Evolutionary conservation across 2,329 filamentous ascomycete species (phyloP), one percentile per base, ranked within the genome.

Genomic region (Talaromyces sp.): DNA sequence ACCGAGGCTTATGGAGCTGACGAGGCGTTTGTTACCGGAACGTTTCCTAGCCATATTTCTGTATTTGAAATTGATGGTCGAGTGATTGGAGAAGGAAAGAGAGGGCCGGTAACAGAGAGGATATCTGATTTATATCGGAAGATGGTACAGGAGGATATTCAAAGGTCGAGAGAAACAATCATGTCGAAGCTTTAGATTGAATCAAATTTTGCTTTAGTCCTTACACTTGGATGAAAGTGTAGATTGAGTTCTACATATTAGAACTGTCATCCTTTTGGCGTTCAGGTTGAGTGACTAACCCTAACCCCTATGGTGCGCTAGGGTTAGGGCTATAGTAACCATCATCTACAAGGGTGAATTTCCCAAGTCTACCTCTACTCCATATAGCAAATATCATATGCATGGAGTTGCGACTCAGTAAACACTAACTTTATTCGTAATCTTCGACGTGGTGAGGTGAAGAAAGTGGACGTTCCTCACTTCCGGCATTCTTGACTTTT

Each of bases 1-100:
- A 56, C 53, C 17, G 53, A 56, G 29, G 53, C 53, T 22, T 56
- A 56, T 56, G 53, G 53, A 22, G 53, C 53, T 11, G 53, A 56
- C 53, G 53, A 56, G 31, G 53, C 53, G 10, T 56, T 56, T 36
- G 53, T 56, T 19, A 56, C 53, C 17, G 53, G 53, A 36, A 56
- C 53, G 15, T 56, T 56, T 22, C 53, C 53, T 1, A 56, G 53
- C 11, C 29, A 56, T 36, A 56, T 56, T 22, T 56, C 27, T 5
- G 53, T 56, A 6, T 56, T 56, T 56, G 53, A 56, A 19, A 56
- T 56, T 36, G 53, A 56, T 34, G 53, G 53, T 8, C 27, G 53
- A 29, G 31, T 56, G 31, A 56, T 56, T 56, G 53, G 53, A 56
- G 53, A 56, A 6, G 53, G 53, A 2, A 31, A 56, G 53, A 56